Evolutionary conservation across 1,139 yeast species (phyloP).

Genomic region (Debaryomyces psychrophilus): DNA sequence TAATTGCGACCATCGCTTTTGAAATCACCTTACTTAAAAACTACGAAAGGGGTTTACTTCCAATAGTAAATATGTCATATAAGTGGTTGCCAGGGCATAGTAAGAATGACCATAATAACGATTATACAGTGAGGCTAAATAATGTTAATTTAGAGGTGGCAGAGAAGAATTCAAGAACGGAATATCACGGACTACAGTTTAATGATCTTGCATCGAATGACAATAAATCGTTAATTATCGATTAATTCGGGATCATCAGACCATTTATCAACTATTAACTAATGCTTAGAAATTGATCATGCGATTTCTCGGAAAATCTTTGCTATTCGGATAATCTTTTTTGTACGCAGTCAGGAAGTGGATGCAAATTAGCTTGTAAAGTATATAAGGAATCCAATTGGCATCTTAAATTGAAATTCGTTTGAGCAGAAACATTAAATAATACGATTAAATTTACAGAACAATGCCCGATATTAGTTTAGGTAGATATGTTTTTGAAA

Average conservation of each 20-base stretch:
- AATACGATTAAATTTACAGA: background rate
- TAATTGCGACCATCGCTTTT: constrained; percentile 39
- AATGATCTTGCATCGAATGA: constrained; percentile 4
- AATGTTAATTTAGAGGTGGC: background rate
- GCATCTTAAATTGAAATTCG: background rate
- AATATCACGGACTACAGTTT: background rate
- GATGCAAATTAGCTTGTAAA: background rate
- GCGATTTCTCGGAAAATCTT: constrained; percentile 1
- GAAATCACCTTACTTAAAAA: constrained; percentile 41
- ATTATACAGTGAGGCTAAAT: background rate
- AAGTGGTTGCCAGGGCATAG: constrained; percentile 21
- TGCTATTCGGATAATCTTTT: background rate
- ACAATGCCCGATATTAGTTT: constrained; percentile 42
- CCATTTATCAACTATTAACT: background rate
- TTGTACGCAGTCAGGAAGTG: background rate
- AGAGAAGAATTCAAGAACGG: background rate
- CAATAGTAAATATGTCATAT: constrained; percentile 31
- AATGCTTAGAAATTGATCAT: background rate
- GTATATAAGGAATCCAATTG: background rate
- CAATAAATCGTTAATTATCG: constrained; percentile 11
- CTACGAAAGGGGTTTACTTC: constrained; percentile 45
- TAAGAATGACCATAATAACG: background rate
- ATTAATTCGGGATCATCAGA: constrained; percentile 6
- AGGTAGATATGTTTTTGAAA: constrained; percentile 48
- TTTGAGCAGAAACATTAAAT: background rate